phyloP scores from a whole-genome alignment of 495 filamentous ascomycete genomes.

The Aspergillus campestris region DNA sequence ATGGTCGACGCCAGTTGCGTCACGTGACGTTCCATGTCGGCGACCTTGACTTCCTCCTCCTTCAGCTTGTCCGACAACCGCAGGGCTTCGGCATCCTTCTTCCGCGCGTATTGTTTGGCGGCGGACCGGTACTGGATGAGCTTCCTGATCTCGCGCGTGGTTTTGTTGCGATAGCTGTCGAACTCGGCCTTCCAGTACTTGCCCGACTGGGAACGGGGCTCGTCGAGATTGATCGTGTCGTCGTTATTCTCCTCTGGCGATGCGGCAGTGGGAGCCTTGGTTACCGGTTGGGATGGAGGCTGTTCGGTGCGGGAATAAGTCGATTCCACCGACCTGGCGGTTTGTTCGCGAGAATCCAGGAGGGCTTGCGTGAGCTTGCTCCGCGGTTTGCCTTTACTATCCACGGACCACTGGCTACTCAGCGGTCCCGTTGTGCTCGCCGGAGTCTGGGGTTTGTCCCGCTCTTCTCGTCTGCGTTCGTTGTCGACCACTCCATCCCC shows the following conservation, averaged over 20 bases:
- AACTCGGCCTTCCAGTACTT: conserved; percentile 93
- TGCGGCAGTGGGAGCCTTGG: conserved; percentile 1
- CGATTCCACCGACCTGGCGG: conserved; percentile 16
- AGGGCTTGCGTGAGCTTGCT: conserved; percentile 40
- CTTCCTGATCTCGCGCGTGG: conserved; percentile 68
- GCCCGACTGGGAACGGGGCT: conserved; percentile 76
- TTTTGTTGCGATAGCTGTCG: conserved; percentile 70
- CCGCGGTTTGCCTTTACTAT: conserved; percentile 37
- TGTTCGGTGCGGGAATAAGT: conserved; percentile 5
- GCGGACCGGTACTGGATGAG: conserved; percentile 72
- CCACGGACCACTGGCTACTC: conserved; percentile 54
- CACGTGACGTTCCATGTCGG: conserved; percentile 47
- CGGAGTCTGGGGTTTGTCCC: conserved; percentile 23
- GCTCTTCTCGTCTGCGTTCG: conserved; percentile 38
- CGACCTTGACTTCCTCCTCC: conserved; percentile 50
- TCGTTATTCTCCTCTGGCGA: conserved; percentile 38
- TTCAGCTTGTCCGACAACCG: conserved; percentile 63
- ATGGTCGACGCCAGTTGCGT: conserved; percentile 52
- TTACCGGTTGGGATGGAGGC: conserved; percentile 6
- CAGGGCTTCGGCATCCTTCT: conserved; percentile 75
- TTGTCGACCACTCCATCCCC: conserved; percentile 59
- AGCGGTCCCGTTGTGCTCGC: conserved; percentile 48
- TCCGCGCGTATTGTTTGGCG: conserved; percentile 81
- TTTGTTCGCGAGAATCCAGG: conserved; percentile 36
- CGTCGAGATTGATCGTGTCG: conserved; percentile 65